A percentile compares a stretch with the other conserved stretches of the same genome.
Conservation (phyloP, 805 yeast genomes). For the Cyberlindnera maclurae region DNA sequence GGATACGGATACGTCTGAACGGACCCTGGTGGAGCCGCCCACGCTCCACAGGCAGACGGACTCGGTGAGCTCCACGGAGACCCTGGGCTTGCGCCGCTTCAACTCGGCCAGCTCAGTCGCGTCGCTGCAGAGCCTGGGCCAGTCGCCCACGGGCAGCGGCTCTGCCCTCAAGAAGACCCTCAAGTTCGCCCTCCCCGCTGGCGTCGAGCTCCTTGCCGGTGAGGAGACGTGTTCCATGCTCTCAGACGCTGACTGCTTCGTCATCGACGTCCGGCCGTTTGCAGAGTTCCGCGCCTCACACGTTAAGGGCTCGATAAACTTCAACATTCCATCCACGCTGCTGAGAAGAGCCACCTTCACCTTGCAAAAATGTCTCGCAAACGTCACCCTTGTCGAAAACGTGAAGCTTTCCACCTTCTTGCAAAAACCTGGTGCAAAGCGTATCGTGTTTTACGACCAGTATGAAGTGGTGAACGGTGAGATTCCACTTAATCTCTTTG, state of each 20-base stretch:
- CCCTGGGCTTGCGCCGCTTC: constrained; percentile 13
- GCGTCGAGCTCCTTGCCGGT: constrained; percentile 8
- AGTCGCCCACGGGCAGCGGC: background rate
- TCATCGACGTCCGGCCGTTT: constrained; percentile 77
- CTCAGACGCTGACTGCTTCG: constrained; percentile 26
- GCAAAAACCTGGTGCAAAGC: constrained; percentile 9
- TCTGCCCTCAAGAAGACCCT: constrained; percentile 11
- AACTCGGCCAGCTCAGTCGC: constrained; percentile 16
- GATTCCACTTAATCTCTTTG: constrained; percentile 34
- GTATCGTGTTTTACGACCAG: constrained; percentile 20
- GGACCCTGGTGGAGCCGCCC: constrained; percentile 9
- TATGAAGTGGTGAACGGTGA: constrained; percentile 12
- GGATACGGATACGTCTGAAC: constrained; percentile 9
- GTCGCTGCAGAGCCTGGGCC: constrained; percentile 6
- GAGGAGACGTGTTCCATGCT: constrained; percentile 7
- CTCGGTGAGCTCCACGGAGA: constrained; percentile 15
- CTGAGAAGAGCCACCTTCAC: constrained; percentile 69
- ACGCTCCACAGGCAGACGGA: constrained; percentile 12
- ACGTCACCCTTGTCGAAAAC: constrained; percentile 49
- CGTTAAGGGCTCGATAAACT: constrained; percentile 55
- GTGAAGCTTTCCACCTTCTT: constrained; percentile 32
- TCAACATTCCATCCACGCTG: constrained; percentile 86
- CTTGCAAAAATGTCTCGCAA: constrained; percentile 52
- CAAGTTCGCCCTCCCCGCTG: constrained; percentile 12
- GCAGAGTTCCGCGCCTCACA: constrained; percentile 60